Percentiles rank a stretch among this genome's conserved stretches.
Conservation (phyloP, 768 basidiomycete species). For the Exidia glandulosa region DNA sequence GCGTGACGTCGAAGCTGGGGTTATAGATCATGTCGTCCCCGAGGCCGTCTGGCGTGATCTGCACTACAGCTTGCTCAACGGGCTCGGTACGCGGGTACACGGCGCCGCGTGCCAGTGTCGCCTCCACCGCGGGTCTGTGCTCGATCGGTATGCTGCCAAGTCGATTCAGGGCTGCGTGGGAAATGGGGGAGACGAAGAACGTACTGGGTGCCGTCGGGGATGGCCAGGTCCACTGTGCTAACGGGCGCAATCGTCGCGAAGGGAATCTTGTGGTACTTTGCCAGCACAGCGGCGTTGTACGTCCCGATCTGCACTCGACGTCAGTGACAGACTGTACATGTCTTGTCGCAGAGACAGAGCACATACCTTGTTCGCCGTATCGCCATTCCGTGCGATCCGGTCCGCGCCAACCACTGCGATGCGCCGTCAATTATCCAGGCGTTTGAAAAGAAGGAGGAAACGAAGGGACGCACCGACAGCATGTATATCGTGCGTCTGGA, state of each 20-base stretch:
- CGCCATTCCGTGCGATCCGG: slow-evolving; percentile 83
- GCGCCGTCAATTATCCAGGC: neutral
- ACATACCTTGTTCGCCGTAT: slow-evolving; percentile 87
- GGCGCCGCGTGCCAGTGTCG: slow-evolving; percentile 77
- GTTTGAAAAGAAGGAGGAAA: neutral
- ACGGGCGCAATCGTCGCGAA: slow-evolving; percentile 92
- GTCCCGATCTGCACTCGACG: slow-evolving; percentile 79
- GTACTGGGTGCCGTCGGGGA: slow-evolving; percentile 55
- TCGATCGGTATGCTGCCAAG: slow-evolving; percentile 77
- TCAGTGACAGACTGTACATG: no score
- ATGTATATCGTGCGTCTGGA: slow-evolving; percentile 78
- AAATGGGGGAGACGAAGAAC: no score
- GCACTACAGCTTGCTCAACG: slow-evolving; percentile 61
- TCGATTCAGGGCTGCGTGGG: no score
- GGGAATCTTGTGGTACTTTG: slow-evolving; percentile 75
- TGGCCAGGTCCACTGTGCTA: slow-evolving; percentile 80
- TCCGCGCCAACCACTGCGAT: slow-evolving; percentile 81
- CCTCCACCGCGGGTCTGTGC: slow-evolving; percentile 79
- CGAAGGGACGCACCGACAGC: slow-evolving; percentile 48
- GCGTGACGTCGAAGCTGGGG: slow-evolving; percentile 94
- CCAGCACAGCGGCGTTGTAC: slow-evolving; percentile 91
- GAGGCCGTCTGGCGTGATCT: slow-evolving; percentile 64
- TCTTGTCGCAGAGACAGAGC: neutral
- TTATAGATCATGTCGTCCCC: slow-evolving; percentile 61
- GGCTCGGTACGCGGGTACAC: slow-evolving; percentile 41